A percentile compares a stretch with the other conserved stretches of the same genome.
Evolutionary conservation across 805 yeast species (phyloP).

Genomic region (Candida morakotiae): DNA sequence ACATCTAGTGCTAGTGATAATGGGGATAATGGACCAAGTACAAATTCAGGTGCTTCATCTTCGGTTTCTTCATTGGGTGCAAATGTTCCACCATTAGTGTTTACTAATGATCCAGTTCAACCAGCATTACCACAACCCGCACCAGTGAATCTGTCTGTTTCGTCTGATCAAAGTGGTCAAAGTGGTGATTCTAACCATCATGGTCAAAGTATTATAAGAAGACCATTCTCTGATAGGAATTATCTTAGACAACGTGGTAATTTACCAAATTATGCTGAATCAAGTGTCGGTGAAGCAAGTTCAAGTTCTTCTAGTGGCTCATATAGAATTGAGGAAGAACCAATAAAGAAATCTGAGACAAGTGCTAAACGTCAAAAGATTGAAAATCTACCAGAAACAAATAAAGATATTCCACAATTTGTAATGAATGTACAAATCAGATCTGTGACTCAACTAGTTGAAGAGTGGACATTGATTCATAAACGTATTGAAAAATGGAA

Average conservation of each 20-base stretch:
- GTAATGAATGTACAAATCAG: slow-evolving; percentile 30
- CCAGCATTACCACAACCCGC: slow-evolving; percentile 1
- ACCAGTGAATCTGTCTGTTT: not conserved
- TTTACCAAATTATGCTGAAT: not conserved
- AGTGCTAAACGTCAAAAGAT: slow-evolving; percentile 3
- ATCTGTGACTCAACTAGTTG: slow-evolving; percentile 35
- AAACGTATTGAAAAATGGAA: slow-evolving; percentile 37
- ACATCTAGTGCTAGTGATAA: slow-evolving; percentile 2
- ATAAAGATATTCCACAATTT: slow-evolving; percentile 11
- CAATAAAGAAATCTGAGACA: not conserved
- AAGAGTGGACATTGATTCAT: slow-evolving; percentile 39
- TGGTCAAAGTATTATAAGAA: not conserved
- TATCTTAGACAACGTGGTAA: not conserved
- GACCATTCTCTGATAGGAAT: not conserved
- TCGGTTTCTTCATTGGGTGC: slow-evolving; percentile 6
- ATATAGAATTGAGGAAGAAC: not conserved
- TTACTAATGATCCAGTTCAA: not conserved
- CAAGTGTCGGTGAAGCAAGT: not conserved
- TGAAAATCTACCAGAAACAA: slow-evolving; percentile 2
- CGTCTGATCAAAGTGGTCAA: slow-evolving; percentile 1
- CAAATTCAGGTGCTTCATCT: slow-evolving; percentile 6
- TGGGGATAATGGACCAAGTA: slow-evolving; percentile 3
- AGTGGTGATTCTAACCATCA: not conserved
- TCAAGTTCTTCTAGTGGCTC: not conserved
- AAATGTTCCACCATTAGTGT: slow-evolving; percentile 1